phyloP scores from a whole-genome alignment of 1,284 basidiomycete species.

The Apiotrichum brassicae region DNA sequence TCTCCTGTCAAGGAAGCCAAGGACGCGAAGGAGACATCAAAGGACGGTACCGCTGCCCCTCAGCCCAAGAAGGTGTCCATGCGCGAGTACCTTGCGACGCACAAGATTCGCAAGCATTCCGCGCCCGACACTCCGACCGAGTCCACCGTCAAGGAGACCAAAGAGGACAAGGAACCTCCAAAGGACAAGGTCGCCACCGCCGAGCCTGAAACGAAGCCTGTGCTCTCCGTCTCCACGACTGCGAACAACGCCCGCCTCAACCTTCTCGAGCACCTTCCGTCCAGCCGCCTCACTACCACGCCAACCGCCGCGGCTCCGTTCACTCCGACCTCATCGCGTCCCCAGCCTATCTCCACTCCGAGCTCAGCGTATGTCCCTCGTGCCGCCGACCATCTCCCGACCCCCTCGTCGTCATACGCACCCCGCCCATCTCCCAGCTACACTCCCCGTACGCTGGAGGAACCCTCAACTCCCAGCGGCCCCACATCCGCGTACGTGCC shows the following conservation, averaged over 20 bases:
- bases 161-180: neutral
- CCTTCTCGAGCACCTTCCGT: slow-evolving; percentile 31
- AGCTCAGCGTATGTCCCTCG: slow-evolving; percentile 10
- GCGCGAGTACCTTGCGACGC: slow-evolving; percentile 36
- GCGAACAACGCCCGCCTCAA: slow-evolving; percentile 19
- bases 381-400: neutral
- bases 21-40: neutral
- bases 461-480: neutral
- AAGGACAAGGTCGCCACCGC: too few species aligned
- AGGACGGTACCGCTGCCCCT: slow-evolving; percentile 10
- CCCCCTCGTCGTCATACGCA: slow-evolving; percentile 1
- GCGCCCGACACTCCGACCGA: neutral
- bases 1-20: too few species aligned
- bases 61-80: slow-evolving; percentile 35
- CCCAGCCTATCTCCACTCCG: slow-evolving; percentile 18
- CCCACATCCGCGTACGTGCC: neutral
- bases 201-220: neutral
- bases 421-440: slow-evolving; percentile 15
- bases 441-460: slow-evolving; percentile 6
- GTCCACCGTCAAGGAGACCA: neutral
- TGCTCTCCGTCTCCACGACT: neutral
- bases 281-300: slow-evolving; percentile 1
- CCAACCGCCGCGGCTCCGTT: slow-evolving; percentile 2
- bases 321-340: slow-evolving; percentile 11
- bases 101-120: slow-evolving; percentile 31